Base-by-base conservation (phyloP, 108 stramenopile genomes). In the Pseudonitzschia delicatissima region DNA sequence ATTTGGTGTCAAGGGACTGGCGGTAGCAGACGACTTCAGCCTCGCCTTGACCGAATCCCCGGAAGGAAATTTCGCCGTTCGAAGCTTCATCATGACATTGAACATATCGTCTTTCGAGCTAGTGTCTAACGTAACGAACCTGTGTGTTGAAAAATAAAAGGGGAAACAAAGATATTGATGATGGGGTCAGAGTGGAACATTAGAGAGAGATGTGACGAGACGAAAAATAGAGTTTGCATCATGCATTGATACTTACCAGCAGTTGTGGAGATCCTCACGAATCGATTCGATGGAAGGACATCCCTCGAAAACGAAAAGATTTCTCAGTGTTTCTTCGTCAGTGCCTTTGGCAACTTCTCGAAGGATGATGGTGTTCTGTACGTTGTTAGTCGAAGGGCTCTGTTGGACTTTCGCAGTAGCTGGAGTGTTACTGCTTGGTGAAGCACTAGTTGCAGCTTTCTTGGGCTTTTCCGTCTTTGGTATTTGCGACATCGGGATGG, bases 41-140 rank as follows among this genome's bases (percentile, higher is more conserved):
- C 84, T 69, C 3, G 78, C 84, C 67, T 78, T 72, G 45, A 85
- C 67, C 3, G 78, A 67, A 40, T 85, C 77, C 5, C 78, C 80
- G n/a, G 64, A 72, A n/a, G 67, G 42, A 48, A 78, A 66, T 21
- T 51, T 75, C 47, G 71, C 68, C 27, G 57, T 25, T 28, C 77
- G 65, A 9, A 84, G 69, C 12, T 60, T 50, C 40, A 84, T 55
- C 67, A 84, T 66, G 4, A 84, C 69, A 60, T 64, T 21, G 68
- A 84, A 32, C 76, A 83, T 73, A 20, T 74, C 76, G 55, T 79
- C 73, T 42, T 63, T 68, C 8, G 79, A 80, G 13, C 35, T 55
- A 11, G 74, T 76, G 40, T 76, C 79, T 50, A 84, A 60, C 3
- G 77, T 72, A 18, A 84, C 77, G 53, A 78, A 84, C 83, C 82